Percentiles rank a stretch among this genome's conserved stretches.
phyloP scores from a whole-genome alignment of 345 rosid species.

The Carallia pectinifolia region DNA sequence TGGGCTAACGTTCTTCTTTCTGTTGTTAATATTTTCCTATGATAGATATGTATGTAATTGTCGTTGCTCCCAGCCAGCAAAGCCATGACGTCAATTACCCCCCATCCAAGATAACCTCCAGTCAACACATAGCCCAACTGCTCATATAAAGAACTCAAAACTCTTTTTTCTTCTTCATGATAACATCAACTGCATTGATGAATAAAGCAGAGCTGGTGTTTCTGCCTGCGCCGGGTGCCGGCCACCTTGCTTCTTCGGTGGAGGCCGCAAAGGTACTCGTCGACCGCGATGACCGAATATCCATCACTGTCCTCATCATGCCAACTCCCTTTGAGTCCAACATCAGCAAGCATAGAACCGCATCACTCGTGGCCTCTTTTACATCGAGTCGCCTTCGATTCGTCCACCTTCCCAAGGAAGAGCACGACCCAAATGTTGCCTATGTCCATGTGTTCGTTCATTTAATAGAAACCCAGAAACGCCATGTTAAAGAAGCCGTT shows the following conservation, averaged over 20 bases:
- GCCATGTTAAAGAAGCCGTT: slow-evolving; percentile 17
- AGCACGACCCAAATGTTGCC: neutral
- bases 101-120: no score
- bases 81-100: no score
- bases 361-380: neutral
- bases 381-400: neutral
- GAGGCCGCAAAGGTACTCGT: neutral
- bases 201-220: neutral
- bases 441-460: neutral
- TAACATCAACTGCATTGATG: neutral
- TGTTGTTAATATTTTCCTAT: no score
- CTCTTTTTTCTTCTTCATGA: no score
- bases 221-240: neutral
- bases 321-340: neutral
- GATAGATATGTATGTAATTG: no score
- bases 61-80: no score
- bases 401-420: neutral
- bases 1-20: no score
- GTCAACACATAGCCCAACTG: no score
- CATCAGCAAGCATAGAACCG: neutral
- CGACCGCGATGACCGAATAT: neutral
- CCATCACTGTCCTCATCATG: neutral
- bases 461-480: neutral
- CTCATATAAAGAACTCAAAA: no score
- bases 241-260: neutral